Evolutionary conservation across 352 stramenopile species (phyloP), one percentile per base, ranked within the genome.

Genomic region (Phytopythium montanum): DNA sequence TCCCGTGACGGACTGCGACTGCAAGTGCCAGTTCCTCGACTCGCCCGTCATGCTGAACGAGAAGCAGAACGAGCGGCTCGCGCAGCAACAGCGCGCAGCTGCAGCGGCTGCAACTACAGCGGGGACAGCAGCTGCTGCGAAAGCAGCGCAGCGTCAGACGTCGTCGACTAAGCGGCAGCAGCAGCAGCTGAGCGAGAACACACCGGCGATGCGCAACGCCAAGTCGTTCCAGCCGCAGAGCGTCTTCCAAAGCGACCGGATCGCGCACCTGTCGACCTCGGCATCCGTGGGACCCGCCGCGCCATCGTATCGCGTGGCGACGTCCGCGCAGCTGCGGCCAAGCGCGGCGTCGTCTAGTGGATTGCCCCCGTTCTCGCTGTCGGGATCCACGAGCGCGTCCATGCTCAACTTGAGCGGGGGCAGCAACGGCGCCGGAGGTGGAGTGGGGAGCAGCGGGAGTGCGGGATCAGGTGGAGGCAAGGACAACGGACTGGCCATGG

Each of bases 1-100:
- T 55, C 87, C 93, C 29, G 95, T 98, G 18, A 97, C 90, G 38
- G 93, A 97, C 61, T 98, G 95, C 65, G 79, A 95, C 48, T 98
- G 95, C 64, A 60, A 81, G 25, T 98, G 95, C 61, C 88, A 98
- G 60, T 68, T 82, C 34, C 64, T 93, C 31, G 85, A 93, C 54
- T 67, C 85, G 49, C 83, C 79, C 4, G 72, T 93, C 28, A 78
- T 85, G 31, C 65, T 74, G 4, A 67, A 85, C 54, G 67, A 85
- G 36, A 75, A 76, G n/a, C 72, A 83, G 61, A 71, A 73, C 34
- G 54, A 75, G 54, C 50, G 74, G 25, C 65, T 81, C 14, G 67
- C 72, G 33, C 68, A 75, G 16, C 75, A 80, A 38, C 61, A 74
- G 50, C 67, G 64, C 49, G 45, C 67, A 56, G 56, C 58, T 16